Percentiles rank a stretch among this genome's conserved stretches.
phyloP scores from a whole-genome alignment of 805 yeast species.

The Priceomyces fermenticarens region DNA sequence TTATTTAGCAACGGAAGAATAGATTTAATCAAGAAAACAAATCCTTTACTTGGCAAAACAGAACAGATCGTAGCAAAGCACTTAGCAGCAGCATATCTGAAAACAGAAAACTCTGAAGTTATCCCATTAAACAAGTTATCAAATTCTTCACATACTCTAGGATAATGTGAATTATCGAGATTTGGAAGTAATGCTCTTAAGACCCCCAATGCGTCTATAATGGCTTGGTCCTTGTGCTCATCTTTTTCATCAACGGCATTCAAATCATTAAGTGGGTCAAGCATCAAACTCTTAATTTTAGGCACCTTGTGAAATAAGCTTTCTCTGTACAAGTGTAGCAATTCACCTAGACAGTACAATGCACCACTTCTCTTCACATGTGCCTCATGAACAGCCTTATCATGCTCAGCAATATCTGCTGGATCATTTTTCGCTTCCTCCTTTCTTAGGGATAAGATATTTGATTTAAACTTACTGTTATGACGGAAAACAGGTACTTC shows the following conservation, averaged over 20 bases:
- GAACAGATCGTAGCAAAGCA: slow-evolving; percentile 79
- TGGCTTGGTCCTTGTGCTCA: slow-evolving; percentile 63
- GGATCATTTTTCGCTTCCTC: slow-evolving; percentile 70
- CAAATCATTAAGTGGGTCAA: slow-evolving; percentile 57
- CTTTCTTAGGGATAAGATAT: slow-evolving; percentile 70
- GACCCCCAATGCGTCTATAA: slow-evolving; percentile 85
- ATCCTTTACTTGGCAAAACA: slow-evolving; percentile 63
- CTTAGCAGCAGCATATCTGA: slow-evolving; percentile 87
- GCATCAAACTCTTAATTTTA: slow-evolving; percentile 60
- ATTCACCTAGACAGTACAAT: slow-evolving; percentile 57
- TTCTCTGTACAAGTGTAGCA: slow-evolving; percentile 53
- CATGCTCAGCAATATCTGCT: slow-evolving; percentile 57
- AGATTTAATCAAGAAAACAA: slow-evolving; percentile 74
- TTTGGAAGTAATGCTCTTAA: slow-evolving; percentile 69
- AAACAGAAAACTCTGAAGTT: slow-evolving; percentile 71
- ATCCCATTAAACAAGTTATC: slow-evolving; percentile 51
- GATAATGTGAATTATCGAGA: slow-evolving; percentile 47
- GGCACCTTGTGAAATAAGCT: slow-evolving; percentile 61
- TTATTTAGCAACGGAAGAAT: slow-evolving; percentile 79
- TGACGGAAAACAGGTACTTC: slow-evolving; percentile 91
- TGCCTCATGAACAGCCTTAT: slow-evolving; percentile 68
- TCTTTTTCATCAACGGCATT: slow-evolving; percentile 30
- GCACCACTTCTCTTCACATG: slow-evolving; percentile 85
- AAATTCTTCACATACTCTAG: slow-evolving; percentile 45
- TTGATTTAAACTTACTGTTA: slow-evolving; percentile 50